Percentiles rank a stretch among this genome's conserved stretches.
These are phyloP conservation scores for Zymoseptoria pseudotritici DNA, from an alignment of 2,329 filamentous ascomycete species.

Conservation along the genomic window DNA sequence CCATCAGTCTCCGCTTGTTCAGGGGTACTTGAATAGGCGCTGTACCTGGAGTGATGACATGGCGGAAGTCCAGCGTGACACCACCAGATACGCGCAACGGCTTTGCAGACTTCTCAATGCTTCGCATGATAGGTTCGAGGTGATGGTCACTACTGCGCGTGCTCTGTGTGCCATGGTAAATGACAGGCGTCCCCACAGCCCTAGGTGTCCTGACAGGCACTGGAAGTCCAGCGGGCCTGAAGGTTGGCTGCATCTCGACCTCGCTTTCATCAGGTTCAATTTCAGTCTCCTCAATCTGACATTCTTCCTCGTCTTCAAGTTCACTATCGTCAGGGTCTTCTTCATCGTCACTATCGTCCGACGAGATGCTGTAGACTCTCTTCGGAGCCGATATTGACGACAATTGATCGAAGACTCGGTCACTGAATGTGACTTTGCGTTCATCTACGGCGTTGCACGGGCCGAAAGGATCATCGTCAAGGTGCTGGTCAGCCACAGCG, in stretches of 20 bases:
- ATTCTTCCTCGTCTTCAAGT: constrained; percentile 9
- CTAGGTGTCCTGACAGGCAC: neutral
- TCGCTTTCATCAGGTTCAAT: neutral
- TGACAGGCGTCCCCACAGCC: neutral
- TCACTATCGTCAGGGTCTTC: constrained; percentile 11
- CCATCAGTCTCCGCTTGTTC: constrained; percentile 12
- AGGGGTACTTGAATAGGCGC: constrained; percentile 1
- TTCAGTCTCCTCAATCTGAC: constrained; percentile 1
- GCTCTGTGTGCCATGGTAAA: neutral
- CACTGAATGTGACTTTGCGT: constrained; percentile 15
- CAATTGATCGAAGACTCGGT: constrained; percentile 16
- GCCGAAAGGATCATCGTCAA: neutral
- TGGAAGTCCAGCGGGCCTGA: neutral
- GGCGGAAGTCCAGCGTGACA: constrained; percentile 10
- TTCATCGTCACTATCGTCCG: constrained; percentile 13
- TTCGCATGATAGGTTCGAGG: neutral
- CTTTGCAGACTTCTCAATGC: neutral
- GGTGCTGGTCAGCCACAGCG: neutral
- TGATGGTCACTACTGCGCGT: neutral
- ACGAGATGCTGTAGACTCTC: constrained; percentile 15
- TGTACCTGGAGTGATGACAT: neutral
- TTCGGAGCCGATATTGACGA: constrained; percentile 23
- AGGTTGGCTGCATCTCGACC: neutral
- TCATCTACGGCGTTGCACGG: neutral
- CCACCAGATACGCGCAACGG: neutral